Base-by-base conservation (phyloP, 192 early-diverging fungal species). In the Paraglomus occultum region DNA sequence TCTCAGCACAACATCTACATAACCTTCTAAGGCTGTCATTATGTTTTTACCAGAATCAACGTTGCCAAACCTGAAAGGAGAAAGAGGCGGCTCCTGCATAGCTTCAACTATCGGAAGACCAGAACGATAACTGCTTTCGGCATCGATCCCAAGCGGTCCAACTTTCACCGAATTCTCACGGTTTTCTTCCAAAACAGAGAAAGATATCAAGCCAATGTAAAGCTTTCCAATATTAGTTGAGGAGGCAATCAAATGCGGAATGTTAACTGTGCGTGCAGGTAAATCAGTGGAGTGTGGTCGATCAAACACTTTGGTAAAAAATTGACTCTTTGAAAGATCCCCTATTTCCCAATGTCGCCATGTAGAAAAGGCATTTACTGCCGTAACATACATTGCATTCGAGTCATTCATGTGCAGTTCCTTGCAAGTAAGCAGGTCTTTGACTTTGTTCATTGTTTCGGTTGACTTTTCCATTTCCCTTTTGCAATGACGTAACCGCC, bases 261-360 rank as follows among this genome's bases (percentile, higher is more conserved):
- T 39, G 15, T 74, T 74, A 1, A 10, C 9, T 9, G 73, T 44
- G 22, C 51, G 40, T 1, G 23, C 31, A 6, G 71, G 52, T n/a
- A 59, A 31, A 1, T 72, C 46, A 5, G 40, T 18, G 10, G 52
- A 8, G 22, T 67, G 74, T 50, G 80, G 77, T 55, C 71, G 49
- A 53, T 82, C 68, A 69, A 85, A 85, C 1, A 80, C 71, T 22
- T 83, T 62, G 0, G 76, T 79, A 46, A 87, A 81, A 4, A 88
- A 59, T 12, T 77, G 79, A 46, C 80, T 79, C 0, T 51, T 49
- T 10, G 73, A 68, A 51, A 81, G 55, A 74, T 86, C 74, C 8
- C 75, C 73, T 69, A 88, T 83, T 63, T 91, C 87, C 89, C 89
- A 88, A 68, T 72, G 82, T 40, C 84, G 52, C 87, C 87, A 88